Evolutionary conservation across 148 eudicot species (phyloP).

Genomic region (Drosera capensis): DNA sequence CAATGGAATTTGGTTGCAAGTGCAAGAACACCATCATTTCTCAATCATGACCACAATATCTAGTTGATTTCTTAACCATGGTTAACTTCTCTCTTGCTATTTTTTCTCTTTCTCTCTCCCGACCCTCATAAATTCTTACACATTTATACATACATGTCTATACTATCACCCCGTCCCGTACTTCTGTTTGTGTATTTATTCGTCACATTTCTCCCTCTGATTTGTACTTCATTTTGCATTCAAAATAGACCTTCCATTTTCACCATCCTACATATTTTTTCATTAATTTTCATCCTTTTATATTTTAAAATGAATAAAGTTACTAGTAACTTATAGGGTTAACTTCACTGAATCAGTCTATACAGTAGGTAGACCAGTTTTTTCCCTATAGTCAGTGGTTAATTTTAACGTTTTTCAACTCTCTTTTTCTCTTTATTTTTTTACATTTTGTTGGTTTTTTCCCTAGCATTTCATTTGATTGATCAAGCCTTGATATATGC

Average conservation of each 20-base stretch:
- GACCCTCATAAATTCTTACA: background rate
- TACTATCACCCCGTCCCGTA: background rate
- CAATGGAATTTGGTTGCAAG: conserved; percentile 19
- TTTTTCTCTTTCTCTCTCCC: conserved; percentile 1
- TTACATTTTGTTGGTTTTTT: too few relatives aligned
- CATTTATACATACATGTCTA: background rate
- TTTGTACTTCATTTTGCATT: background rate
- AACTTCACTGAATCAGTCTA: too few relatives aligned
- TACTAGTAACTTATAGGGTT: too few relatives aligned
- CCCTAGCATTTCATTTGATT: background rate
- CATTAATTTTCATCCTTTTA: too few relatives aligned
- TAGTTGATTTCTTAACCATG: conserved; percentile 19
- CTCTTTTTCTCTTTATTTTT: too few relatives aligned
- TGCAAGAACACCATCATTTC: conserved; percentile 83
- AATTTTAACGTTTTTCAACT: too few relatives aligned
- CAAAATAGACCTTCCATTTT: too few relatives aligned
- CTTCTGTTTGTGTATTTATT: background rate
- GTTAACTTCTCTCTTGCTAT: conserved; percentile 9
- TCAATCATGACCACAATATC: conserved; percentile 47
- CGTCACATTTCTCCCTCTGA: too few relatives aligned
- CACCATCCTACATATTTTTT: too few relatives aligned
- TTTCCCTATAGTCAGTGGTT: too few relatives aligned
- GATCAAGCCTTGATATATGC: background rate
- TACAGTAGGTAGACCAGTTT: too few relatives aligned
- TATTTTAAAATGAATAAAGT: too few relatives aligned